Evolutionary conservation across 23 red algal species (phyloP).

Genomic region (Gracilaria caudata): DNA sequence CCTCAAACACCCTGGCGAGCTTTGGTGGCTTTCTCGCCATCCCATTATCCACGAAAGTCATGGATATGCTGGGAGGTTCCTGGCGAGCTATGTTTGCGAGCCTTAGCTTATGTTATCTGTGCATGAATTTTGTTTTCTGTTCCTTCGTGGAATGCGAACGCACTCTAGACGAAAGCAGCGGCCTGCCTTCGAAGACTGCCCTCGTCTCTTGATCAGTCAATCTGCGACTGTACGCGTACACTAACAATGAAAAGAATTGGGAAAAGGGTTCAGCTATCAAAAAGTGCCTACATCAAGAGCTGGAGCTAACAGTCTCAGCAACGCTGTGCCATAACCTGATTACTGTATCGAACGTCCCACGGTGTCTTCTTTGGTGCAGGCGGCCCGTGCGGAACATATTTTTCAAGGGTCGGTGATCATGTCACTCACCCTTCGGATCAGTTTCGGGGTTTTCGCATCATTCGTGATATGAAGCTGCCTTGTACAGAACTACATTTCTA

Average conservation of each 20-base stretch:
- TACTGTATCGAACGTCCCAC: too few relatives aligned
- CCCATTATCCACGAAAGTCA: constrained; percentile 46
- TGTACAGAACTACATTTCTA: background rate
- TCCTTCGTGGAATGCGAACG: constrained; percentile 30
- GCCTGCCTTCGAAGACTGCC: background rate
- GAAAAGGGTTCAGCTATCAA: too few relatives aligned
- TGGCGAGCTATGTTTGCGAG: constrained; percentile 59
- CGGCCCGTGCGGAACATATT: background rate
- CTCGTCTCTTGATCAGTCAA: constrained; percentile 7
- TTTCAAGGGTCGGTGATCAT: background rate
- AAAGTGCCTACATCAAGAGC: background rate
- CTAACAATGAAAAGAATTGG: background rate
- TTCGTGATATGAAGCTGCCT: background rate
- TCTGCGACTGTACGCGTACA: background rate
- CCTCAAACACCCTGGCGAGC: constrained; percentile 47
- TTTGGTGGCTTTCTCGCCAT: constrained; percentile 60
- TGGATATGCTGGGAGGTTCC: constrained; percentile 41
- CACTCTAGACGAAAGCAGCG: background rate
- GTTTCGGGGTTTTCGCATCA: background rate
- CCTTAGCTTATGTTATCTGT: constrained; percentile 11
- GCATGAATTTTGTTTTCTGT: constrained; percentile 1
- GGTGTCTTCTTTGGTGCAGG: background rate
- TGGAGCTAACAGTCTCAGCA: too few relatives aligned
- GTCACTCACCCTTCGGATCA: background rate
- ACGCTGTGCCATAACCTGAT: too few relatives aligned